Base-by-base conservation (phyloP, 2,329 filamentous ascomycete species). In the Westerdykella sp. region DNA sequence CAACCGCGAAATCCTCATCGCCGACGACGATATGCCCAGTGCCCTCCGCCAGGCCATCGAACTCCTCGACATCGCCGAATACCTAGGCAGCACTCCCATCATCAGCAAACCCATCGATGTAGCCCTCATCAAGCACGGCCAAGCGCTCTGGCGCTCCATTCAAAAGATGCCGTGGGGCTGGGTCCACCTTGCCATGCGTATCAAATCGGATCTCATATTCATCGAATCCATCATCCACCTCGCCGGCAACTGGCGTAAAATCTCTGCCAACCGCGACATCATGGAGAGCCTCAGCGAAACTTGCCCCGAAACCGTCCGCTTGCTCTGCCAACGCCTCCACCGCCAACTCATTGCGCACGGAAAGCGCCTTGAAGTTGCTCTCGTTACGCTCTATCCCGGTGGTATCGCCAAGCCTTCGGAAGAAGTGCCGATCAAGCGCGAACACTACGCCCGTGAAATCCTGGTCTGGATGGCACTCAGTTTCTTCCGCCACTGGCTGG, bases 391-490 rank as follows among this genome's bases (percentile, higher is more conserved):
- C n/a, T 60, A 61, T 40, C 61, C 62, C 1, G 57, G 56, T 16
- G 46, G 54, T 7, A 58, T 63, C 30, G 51, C 58, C 14, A 48
- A 51, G 1, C 54, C 55, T 6, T 51, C 49, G 10, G 48, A 63
- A 4, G 53, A 56, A 13, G 46, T 56, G 1, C 58, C 70, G 10
- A 62, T 67, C 41, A 65, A 62, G 41, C 69, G 72, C 28, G 66
- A 69, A 36, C 60, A 62, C 13, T 77, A 75, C 48, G 59, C 64
- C 15, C 70, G 67, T 44, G 71, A 77, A 46, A 72, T 77, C 45
- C 66, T 75, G 46, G 63, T 71, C 49, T 77, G 74, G 75, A 73
- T 76, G 59, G 69, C 68, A 4, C 59, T 76, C 6, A 55, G 51
- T 6, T 67, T 73, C 40, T 71, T 74, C 54, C 69, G 70, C 1